Evolutionary conservation across 2,329 filamentous ascomycete species (phyloP), one percentile per base, ranked within the genome.

Genomic region (Aspergillus persii): DNA sequence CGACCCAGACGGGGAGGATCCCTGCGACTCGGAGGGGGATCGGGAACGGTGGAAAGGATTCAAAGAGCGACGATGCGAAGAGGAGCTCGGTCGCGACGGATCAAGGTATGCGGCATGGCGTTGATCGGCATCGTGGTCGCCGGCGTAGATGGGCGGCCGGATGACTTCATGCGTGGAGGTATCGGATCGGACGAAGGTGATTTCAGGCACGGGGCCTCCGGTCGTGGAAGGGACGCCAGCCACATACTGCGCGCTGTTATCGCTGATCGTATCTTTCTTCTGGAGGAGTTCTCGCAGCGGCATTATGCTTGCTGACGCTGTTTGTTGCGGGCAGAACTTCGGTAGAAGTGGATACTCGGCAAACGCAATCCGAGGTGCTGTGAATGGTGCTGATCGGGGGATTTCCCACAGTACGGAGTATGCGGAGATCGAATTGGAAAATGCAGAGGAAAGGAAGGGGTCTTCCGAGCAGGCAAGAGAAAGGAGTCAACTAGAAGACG

Each of bases 131-230:
- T 41, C 59, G 56, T 63, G 65, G 68, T 82, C 81, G 58, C 79
- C 80, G 12, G 77, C 76, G 65, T 82, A 82, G 54, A 73, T 72
- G 6, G 92, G 89, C 9, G 91, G 90, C 57, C 86, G 81, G 72
- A 96, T 91, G 65, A 89, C 80, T 74, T 97, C 92, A 72, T 92
- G 85, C 1, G 88, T 87, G 64, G 87, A 78, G 1, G 93, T 96
- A 71, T 96, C 94, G 64, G 91, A 89, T 62, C 92, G 89, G 70
- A 95, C 83, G 78, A 97, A 92, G 63, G 84, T 91, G 79, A 97
- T 92, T 66, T 90, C 87, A 58, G 89, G 87, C 1, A 81, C 63
- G 72, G 65, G 83, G 15, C 39, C 58, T 46, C 59, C 59, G 26
- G 63, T 65, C 12, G 54, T 46, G 11, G 65, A 63, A 7, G 58